A percentile compares a stretch with the other conserved stretches of the same genome.
phyloP scores from a whole-genome alignment of 108 stramenopile species.

The Skeletonema tropicum region DNA sequence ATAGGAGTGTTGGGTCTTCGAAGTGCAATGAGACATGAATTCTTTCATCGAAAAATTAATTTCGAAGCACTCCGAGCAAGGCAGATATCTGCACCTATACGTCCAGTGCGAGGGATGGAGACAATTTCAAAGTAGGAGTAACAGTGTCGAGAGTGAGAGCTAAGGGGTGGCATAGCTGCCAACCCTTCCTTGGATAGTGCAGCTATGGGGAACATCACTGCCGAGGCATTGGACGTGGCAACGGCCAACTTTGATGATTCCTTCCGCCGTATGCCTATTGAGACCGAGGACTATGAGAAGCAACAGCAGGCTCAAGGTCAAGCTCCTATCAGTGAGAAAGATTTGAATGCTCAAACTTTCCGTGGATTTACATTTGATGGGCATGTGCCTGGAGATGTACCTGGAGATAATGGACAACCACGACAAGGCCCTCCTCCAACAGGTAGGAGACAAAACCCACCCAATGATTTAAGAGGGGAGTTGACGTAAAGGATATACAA shows the following conservation, averaged over 20 bases:
- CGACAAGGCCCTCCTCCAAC: constrained; percentile 17
- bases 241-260: constrained; percentile 89
- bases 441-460: not conserved
- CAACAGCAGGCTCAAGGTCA: constrained; percentile 49
- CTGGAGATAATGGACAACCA: constrained; percentile 8
- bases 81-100: constrained; percentile 80
- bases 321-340: constrained; percentile 52
- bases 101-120: constrained; percentile 92
- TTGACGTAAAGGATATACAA: not conserved
- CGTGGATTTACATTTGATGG: constrained; percentile 87
- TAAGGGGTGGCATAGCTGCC: constrained; percentile 31
- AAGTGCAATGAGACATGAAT: constrained; percentile 85
- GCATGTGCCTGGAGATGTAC: constrained; percentile 43
- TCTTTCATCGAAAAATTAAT: constrained; percentile 77
- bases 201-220: constrained; percentile 50
- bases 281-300: constrained; percentile 71
- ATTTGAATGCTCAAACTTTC: constrained; percentile 81
- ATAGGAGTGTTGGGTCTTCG: constrained; percentile 79
- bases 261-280: constrained; percentile 85
- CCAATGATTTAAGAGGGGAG: constrained; percentile 7
- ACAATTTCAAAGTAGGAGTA: constrained; percentile 47
- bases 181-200: constrained; percentile 41
- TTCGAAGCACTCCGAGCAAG: constrained; percentile 77
- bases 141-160: constrained; percentile 23
- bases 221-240: constrained; percentile 73